Percentiles rank a stretch among this genome's conserved stretches.
phyloP scores from a whole-genome alignment of 805 yeast genomes.

The Komagataella pastoris region DNA sequence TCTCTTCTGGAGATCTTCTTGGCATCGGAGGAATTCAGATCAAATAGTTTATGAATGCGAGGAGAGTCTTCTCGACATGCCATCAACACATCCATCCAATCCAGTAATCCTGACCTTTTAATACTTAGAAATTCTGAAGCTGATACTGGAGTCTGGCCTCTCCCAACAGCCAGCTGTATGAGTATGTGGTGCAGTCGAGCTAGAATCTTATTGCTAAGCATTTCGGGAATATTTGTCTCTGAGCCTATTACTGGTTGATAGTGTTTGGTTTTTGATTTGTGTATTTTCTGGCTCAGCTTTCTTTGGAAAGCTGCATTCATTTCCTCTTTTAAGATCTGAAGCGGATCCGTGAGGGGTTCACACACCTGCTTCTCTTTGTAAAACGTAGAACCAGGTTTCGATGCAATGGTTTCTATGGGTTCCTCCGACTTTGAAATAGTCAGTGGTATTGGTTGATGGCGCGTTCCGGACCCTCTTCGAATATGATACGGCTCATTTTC shows the following conservation, averaged over 20 bases:
- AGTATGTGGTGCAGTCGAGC: not conserved
- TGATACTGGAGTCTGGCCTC: not conserved
- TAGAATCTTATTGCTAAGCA: constrained; percentile 1
- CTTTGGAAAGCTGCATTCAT: constrained; percentile 10
- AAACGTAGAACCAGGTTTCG: constrained; percentile 2
- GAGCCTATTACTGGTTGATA: not conserved
- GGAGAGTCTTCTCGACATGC: not conserved
- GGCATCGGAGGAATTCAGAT: not conserved
- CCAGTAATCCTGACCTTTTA: not conserved
- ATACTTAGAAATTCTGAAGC: not conserved
- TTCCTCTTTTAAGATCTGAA: constrained; percentile 8
- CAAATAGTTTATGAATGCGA: not conserved
- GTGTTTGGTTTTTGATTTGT: constrained; percentile 3
- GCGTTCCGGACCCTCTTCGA: not conserved
- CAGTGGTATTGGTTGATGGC: not conserved
- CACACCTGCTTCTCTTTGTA: constrained; percentile 4
- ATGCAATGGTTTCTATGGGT: not conserved
- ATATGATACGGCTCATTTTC: constrained; percentile 5
- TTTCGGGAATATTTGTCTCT: not conserved
- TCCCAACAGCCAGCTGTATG: not conserved
- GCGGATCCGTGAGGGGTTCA: constrained; percentile 5
- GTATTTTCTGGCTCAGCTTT: constrained; percentile 5
- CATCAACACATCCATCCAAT: constrained; percentile 1
- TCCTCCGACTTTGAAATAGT: constrained; percentile 1
- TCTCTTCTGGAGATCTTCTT: not conserved